Evolutionary conservation across 2,329 filamentous ascomycete species (phyloP).

Genomic region (Teratosphaeria zuluensis): DNA sequence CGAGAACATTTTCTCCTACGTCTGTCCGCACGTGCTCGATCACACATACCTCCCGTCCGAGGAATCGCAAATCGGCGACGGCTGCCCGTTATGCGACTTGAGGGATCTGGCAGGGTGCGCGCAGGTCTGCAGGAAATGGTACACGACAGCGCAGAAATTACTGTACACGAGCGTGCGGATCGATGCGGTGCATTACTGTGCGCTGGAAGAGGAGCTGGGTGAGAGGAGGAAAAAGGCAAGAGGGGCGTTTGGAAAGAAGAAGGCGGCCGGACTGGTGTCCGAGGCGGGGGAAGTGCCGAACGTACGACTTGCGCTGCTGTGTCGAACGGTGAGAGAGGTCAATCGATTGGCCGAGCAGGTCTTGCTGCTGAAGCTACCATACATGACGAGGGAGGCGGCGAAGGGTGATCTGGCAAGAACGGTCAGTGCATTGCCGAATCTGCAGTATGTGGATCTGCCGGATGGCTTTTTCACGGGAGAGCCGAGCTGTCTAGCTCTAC

Average conservation of each 20-base stretch:
- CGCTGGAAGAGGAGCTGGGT: conserved; percentile 69
- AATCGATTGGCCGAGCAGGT: conserved; percentile 60
- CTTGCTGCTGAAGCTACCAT: conserved; percentile 75
- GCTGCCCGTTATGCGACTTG: conserved; percentile 89
- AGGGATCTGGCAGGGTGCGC: conserved; percentile 76
- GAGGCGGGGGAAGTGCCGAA: conserved; percentile 72
- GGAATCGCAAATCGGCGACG: conserved; percentile 64
- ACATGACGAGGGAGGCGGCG: conserved; percentile 85
- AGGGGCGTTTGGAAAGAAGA: conserved; percentile 40
- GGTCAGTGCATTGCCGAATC: conserved; percentile 72
- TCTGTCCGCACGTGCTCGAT: conserved; percentile 76
- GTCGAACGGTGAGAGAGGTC: conserved; percentile 72
- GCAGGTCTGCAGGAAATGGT: conserved; percentile 66
- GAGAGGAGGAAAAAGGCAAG: conserved; percentile 58
- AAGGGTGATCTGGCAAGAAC: conserved; percentile 77
- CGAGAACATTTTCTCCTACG: conserved; percentile 64
- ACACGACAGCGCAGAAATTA: conserved; percentile 43
- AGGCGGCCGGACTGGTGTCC: conserved; percentile 51
- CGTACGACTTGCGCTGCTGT: conserved; percentile 66
- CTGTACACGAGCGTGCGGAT: conserved; percentile 81
- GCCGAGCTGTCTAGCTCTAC: conserved; percentile 60
- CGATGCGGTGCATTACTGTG: conserved; percentile 89
- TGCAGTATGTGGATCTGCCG: conserved; percentile 83
- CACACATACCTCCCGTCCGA: conserved; percentile 74
- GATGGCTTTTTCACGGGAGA: conserved; percentile 82